Evolutionary conservation across 345 rosid species (phyloP), one percentile per base, ranked within the genome.

Genomic region (Brassica carinata): DNA sequence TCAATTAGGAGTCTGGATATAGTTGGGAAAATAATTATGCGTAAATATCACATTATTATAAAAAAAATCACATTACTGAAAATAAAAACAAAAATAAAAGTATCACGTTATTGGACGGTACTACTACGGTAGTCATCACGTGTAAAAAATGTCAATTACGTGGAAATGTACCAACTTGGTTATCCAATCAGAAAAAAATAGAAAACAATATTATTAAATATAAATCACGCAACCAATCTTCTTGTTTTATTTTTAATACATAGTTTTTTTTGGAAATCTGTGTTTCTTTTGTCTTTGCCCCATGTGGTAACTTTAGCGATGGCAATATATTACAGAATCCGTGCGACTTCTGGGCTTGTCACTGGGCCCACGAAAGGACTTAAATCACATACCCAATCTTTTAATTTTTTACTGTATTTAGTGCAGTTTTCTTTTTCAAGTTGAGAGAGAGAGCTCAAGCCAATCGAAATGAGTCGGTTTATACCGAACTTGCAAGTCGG

Each of bases 61-160:
- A 40, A 40, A 40, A 38, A 40, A 8, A 45, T 11, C 53, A 40
- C 48, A 15, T 15, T 53, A 53, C 17, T 53, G 62, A 17, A 55
- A 17, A 55, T 55, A 55, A 55, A 55, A 55, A n/a, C 8, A 51
- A 55, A 55, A 55, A 55, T 6, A 17, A 55, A 55, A 55, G 62
- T 55, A 55, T 55, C 62, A 55, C 62, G 62, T 55, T 55, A 55
- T 5, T 55, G 7, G 36, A 8, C 69, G 68, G 68, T n/a, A 55
- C 62, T 55, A 53, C 62, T 18, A 18, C 57, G 64, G 77, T 66
- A 18, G 67, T 79, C 68, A 72, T 43, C 82, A 53, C 67, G 77
- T 67, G 58, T 53, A 53, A 53, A 79, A 65, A 72, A 55, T 57
- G 72, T 55, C 67, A 55, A 57, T 9, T 72, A 57, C 77, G 73